These are phyloP conservation scores for Malus domestica DNA, from an alignment of 306 rosid genomes.

Conservation along the genomic window ASM211411v1 NC_041789.1:18408501-18409000, in stretches of 20 bases:
- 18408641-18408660: not conserved
- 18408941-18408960: slow-evolving; percentile 68
- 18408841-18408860: slow-evolving; percentile 1
- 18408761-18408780: slow-evolving; percentile 88
- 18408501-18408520: not conserved
- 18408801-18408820: slow-evolving; percentile 16
- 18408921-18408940: slow-evolving; percentile 78
- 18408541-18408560: not conserved
- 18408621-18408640: not conserved
- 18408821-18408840: not conserved
- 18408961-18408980: slow-evolving; percentile 84
- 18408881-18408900: slow-evolving; percentile 83
- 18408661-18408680: not conserved
- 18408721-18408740: slow-evolving; percentile 59
- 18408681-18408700: not conserved
- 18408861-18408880: slow-evolving; percentile 17
- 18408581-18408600: not conserved
- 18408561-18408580: not conserved
- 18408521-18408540: not conserved
- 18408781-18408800: slow-evolving; percentile 85
- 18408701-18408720: slow-evolving; percentile 19
- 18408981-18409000: slow-evolving; percentile 72
- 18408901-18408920: slow-evolving; percentile 74
- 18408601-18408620: not conserved
- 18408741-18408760: slow-evolving; percentile 93